Base-by-base conservation (phyloP, 768 basidiomycete genomes). In the Tulasnella sp. region DNA sequence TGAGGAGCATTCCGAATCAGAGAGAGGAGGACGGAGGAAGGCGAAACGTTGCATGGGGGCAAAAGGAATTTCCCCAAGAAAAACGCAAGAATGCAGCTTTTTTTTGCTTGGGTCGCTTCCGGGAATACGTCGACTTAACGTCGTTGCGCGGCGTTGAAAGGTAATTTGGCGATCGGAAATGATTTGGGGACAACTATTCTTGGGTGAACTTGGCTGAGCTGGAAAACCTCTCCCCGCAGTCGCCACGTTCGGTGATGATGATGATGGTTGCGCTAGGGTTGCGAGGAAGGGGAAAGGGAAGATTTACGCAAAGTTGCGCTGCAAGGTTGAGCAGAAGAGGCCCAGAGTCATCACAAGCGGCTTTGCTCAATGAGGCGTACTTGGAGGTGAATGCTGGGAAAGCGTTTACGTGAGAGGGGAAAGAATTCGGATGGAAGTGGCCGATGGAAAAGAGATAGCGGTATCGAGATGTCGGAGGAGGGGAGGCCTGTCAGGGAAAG, bases 391-490 rank as follows among this genome's bases (percentile, higher is more conserved):
- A 24, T 0, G 54, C 24, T 54, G 54, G 54, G 48, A 50, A 50
- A 64, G 34, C 0, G 64, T 69, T 69, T 69, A 69, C 64, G 64
- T 69, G 34, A 69, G 31, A 37, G 28, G 64, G 28, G 12, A 28
- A n/a, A 37, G 64, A 31, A 31, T 28, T 69, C 64, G 64, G 64
- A 69, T 28, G 64, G 64, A 69, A 69, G 64, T 69, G 34, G 64
- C 64, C 64, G 64, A 69, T 69, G 64, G 64, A 11, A 46, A 46
- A 69, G 64, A 69, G 64, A 69, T 69, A 69, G 64, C 34, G 64
- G 64, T 69, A 69, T 69, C 64, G 64, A 69, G 64, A 69, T 69
- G 64, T 69, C 64, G 64, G 64, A 69, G 64, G 64, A 69, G 64
- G 64, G 28, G 31, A 69, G 64, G 64, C 64, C 64, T 69, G 31